Evolutionary conservation across 2,329 filamentous ascomycete genomes (phyloP), one percentile per base, ranked within the genome.

Genomic region (Colletotrichum siamense): DNA sequence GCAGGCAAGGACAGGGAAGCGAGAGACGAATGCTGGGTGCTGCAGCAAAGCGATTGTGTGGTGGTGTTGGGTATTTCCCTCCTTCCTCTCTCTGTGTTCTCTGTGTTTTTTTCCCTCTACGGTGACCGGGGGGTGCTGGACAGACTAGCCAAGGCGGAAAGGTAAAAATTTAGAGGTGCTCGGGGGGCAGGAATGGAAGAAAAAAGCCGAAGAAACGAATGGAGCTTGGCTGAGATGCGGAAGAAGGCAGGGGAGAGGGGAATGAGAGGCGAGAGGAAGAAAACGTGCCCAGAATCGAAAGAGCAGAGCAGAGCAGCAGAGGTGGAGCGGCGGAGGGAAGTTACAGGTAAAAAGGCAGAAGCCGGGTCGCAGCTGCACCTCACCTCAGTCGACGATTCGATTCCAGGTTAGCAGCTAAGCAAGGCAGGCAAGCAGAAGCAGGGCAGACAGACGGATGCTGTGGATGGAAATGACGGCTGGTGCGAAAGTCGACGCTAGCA

Each of bases 281-380:
- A 49, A 26, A 52, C n/a, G 62, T 39, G 52, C 26, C 28, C 32
- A 73, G 62, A 52, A 67, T 73, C 39, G 57, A 64, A 22, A 30
- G 49, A n/a, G 36, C 36, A 44, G 39, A 44, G 39, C 39, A 44
- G 18, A 44, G 26, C 49, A n/a, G n/a, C 44, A 49, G 44, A 22
- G 70, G 69, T 73, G 73, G 64, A 73, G 22, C 70, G 26, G 22
- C 12, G 15, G 64, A 73, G 73, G 59, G 55, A 44, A 39, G 69
- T 76, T 73, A 73, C 73, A 76, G 64, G 70, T 76, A 76, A 61
- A 73, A 52, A 76, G 63, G 63, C 39, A 63, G 55, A 57, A 55
- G 49, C 36, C 52, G 59, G 71, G 57, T 64, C 71, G 63, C 39
- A 30, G 64, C 55, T 73, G 39, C 39, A 44, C 36, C 36, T 44